A percentile compares a stretch with the other conserved stretches of the same genome.
Conservation (phyloP, 176 grass and related monocot species). For the Lolium multiflorum region DNA sequence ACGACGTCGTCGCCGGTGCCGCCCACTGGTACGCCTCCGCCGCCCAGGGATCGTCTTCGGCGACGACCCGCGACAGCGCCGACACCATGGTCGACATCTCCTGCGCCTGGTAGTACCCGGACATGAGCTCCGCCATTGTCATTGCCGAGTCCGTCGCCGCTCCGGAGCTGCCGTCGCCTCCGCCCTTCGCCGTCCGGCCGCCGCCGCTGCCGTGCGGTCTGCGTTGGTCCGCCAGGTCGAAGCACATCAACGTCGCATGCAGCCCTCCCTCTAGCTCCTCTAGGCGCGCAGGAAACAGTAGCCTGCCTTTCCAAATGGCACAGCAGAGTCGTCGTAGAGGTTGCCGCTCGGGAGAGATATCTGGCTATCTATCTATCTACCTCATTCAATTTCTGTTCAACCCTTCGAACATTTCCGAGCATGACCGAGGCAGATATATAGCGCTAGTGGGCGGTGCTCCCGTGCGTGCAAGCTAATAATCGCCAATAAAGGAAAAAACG, state of each 20-base stretch:
- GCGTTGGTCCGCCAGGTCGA: slow-evolving; percentile 58
- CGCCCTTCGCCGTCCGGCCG: slow-evolving; percentile 30
- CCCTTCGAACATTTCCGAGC: too few relatives aligned
- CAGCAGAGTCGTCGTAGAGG: not conserved
- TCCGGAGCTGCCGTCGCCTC: not conserved
- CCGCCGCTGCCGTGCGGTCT: slow-evolving; percentile 36
- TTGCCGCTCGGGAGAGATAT: not conserved
- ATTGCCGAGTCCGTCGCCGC: not conserved
- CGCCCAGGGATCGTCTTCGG: slow-evolving; percentile 35
- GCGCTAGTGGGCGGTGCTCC: too few relatives aligned
- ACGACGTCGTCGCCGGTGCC: not conserved
- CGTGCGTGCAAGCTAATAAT: too few relatives aligned
- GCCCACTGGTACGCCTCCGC: not conserved
- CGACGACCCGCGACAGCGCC: slow-evolving; percentile 70
- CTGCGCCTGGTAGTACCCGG: slow-evolving; percentile 51
- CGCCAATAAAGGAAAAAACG: too few relatives aligned
- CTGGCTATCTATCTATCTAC: not conserved
- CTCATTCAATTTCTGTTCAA: too few relatives aligned
- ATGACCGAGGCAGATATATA: too few relatives aligned
- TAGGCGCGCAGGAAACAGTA: not conserved
- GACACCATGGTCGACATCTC: slow-evolving; percentile 82
- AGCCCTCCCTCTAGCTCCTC: not conserved
- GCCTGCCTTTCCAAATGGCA: not conserved
- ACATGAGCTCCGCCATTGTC: slow-evolving; percentile 44
- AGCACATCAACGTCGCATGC: slow-evolving; percentile 36